These are phyloP conservation scores for Fonsecaea monophora DNA, from an alignment of 2,329 filamentous ascomycete species.

Conservation along the genomic window DNA sequence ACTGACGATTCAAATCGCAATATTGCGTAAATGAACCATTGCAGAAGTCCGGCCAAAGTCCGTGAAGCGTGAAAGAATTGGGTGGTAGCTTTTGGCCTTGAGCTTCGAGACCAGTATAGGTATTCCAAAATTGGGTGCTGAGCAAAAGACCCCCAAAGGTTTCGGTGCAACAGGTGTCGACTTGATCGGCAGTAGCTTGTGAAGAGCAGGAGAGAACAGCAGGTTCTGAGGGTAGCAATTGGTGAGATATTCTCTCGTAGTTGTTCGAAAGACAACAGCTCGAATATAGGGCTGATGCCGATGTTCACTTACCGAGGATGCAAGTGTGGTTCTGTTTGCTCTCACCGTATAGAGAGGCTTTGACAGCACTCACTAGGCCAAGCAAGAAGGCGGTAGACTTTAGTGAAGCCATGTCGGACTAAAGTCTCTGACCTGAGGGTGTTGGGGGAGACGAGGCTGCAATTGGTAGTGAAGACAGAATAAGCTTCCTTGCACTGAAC, in stretches of 20 bases:
- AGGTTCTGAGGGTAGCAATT: constrained; percentile 21
- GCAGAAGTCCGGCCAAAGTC: constrained; percentile 62
- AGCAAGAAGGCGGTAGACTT: constrained; percentile 22
- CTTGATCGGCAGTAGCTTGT: constrained; percentile 52
- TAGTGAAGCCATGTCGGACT: constrained; percentile 16
- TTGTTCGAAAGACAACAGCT: background rate
- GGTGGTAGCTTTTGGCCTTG: constrained; percentile 65
- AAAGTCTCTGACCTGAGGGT: background rate
- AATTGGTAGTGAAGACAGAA: background rate
- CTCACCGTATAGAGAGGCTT: constrained; percentile 51
- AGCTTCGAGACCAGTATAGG: constrained; percentile 66
- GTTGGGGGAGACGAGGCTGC: background rate
- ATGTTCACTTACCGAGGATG: constrained; percentile 49
- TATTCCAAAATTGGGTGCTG: constrained; percentile 69
- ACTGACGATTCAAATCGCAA: constrained; percentile 68
- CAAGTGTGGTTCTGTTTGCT: constrained; percentile 65
- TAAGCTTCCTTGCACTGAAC: background rate
- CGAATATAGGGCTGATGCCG: background rate
- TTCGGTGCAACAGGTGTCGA: constrained; percentile 70
- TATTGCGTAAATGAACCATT: constrained; percentile 70
- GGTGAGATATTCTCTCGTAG: background rate
- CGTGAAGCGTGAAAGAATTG: constrained; percentile 17
- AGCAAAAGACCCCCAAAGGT: constrained; percentile 69
- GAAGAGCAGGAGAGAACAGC: constrained; percentile 58
- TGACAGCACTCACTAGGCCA: constrained; percentile 16